These are phyloP conservation scores for Drechslera avenae DNA, from an alignment of 2,329 filamentous ascomycete genomes.

Conservation along the genomic window DNA sequence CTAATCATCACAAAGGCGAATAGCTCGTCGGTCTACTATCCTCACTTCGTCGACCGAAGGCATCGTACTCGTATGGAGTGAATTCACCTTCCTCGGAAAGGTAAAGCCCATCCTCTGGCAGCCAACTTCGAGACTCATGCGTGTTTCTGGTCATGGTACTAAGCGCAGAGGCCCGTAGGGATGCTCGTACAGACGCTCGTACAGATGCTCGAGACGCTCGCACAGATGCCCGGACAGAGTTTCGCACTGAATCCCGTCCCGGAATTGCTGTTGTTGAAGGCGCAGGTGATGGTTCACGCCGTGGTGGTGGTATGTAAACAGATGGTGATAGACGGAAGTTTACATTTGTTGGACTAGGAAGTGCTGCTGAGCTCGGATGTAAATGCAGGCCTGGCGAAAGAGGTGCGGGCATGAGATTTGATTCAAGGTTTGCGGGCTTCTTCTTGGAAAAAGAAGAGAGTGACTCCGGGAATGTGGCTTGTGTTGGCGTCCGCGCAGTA, in stretches of 20 bases:
- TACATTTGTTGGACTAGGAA: slow-evolving; percentile 22
- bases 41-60: slow-evolving; percentile 19
- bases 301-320: slow-evolving; percentile 28
- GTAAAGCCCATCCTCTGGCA: slow-evolving; percentile 32
- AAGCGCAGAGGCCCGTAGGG: slow-evolving; percentile 14
- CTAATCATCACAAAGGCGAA: slow-evolving; percentile 25
- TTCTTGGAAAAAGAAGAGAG: slow-evolving; percentile 14
- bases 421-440: slow-evolving; percentile 3
- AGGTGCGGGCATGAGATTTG: slow-evolving; percentile 16
- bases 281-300: slow-evolving; percentile 1
- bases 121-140: slow-evolving; percentile 28
- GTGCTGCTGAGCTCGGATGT: slow-evolving; percentile 24
- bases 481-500: slow-evolving; percentile 18
- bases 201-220: too few species aligned
- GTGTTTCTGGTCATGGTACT: slow-evolving; percentile 22
- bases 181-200: too few species aligned
- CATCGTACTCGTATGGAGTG: slow-evolving; percentile 25
- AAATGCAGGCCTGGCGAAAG: slow-evolving; percentile 21
- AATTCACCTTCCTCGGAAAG: slow-evolving; percentile 27
- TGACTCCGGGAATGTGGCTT: slow-evolving; percentile 10
- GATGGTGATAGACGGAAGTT: slow-evolving; percentile 28
- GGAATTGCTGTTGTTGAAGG: slow-evolving; percentile 12
- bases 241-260: slow-evolving; percentile 2
- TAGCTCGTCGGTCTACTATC: slow-evolving; percentile 29
- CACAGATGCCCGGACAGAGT: too few species aligned